These are phyloP conservation scores for Candida mesenterica DNA, from an alignment of 1,139 yeast genomes.

Conservation along the genomic window DNA sequence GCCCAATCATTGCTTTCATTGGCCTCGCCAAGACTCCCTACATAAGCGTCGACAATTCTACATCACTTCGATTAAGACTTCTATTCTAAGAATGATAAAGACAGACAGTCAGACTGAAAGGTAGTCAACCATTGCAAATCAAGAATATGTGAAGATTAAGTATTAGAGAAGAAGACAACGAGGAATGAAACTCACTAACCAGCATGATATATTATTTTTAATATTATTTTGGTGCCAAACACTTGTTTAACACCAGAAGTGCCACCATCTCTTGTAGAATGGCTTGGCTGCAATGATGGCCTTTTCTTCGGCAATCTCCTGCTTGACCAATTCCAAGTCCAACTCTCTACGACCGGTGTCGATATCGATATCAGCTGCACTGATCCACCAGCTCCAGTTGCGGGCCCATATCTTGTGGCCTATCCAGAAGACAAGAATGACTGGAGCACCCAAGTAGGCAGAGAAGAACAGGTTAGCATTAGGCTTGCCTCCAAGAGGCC, in stretches of 20 bases:
- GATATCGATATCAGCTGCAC: constrained; percentile 49
- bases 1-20: too few relatives aligned
- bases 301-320: constrained; percentile 50
- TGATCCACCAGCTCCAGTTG: constrained; percentile 40
- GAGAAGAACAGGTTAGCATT: constrained; percentile 46
- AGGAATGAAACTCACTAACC: too few relatives aligned
- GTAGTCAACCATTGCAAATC: too few relatives aligned
- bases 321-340: constrained; percentile 50
- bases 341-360: constrained; percentile 55
- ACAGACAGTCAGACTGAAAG: too few relatives aligned
- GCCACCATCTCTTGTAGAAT: constrained; percentile 30
- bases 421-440: constrained; percentile 47
- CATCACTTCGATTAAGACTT: too few relatives aligned
- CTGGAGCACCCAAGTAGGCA: constrained; percentile 53
- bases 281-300: constrained; percentile 32
- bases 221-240: too few relatives aligned
- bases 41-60: too few relatives aligned
- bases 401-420: constrained; percentile 50
- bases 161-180: too few relatives aligned
- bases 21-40: too few relatives aligned
- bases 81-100: too few relatives aligned
- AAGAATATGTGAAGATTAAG: too few relatives aligned
- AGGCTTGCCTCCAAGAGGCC: constrained; percentile 35
- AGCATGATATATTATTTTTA: too few relatives aligned
- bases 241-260: constrained; percentile 51